phyloP scores from a whole-genome alignment of 495 filamentous ascomycete genomes.

The Cudoniella acicularis region DNA sequence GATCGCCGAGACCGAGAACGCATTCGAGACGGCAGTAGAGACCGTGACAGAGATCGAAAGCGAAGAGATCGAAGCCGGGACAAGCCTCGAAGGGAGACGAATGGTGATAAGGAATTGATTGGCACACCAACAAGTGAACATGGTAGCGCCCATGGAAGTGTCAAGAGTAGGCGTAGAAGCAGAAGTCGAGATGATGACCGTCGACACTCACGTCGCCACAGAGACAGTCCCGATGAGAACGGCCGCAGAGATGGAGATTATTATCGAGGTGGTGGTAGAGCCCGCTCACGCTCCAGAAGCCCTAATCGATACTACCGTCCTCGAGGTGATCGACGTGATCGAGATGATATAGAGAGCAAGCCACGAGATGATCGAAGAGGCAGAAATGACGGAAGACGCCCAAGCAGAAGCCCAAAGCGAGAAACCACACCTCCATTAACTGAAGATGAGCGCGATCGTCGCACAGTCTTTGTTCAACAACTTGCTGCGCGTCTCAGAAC shows the following conservation, averaged over 20 bases:
- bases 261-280: slow-evolving; percentile 67
- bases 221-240: slow-evolving; percentile 59
- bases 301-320: slow-evolving; percentile 78
- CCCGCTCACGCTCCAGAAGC: slow-evolving; percentile 72
- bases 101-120: slow-evolving; percentile 55
- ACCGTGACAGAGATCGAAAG: slow-evolving; percentile 57
- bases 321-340: slow-evolving; percentile 49
- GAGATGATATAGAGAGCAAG: slow-evolving; percentile 44
- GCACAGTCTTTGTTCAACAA: slow-evolving; percentile 98
- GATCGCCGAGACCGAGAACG: slow-evolving; percentile 41
- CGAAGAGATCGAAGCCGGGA: slow-evolving; percentile 65
- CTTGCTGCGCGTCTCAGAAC: slow-evolving; percentile 88
- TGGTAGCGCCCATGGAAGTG: slow-evolving; percentile 75
- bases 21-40: slow-evolving; percentile 46
- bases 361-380: slow-evolving; percentile 41
- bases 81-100: slow-evolving; percentile 49
- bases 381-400: slow-evolving; percentile 47
- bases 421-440: slow-evolving; percentile 62
- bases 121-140: slow-evolving; percentile 74
- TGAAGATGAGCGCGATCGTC: slow-evolving; percentile 93
- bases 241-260: slow-evolving; percentile 67
- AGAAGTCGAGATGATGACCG: slow-evolving; percentile 77
- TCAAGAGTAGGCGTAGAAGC: slow-evolving; percentile 80
- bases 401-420: slow-evolving; percentile 48
- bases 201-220: slow-evolving; percentile 75